phyloP scores from a whole-genome alignment of 2,329 filamentous ascomycete species.

The Colletotrichum chlorophyti region DNA sequence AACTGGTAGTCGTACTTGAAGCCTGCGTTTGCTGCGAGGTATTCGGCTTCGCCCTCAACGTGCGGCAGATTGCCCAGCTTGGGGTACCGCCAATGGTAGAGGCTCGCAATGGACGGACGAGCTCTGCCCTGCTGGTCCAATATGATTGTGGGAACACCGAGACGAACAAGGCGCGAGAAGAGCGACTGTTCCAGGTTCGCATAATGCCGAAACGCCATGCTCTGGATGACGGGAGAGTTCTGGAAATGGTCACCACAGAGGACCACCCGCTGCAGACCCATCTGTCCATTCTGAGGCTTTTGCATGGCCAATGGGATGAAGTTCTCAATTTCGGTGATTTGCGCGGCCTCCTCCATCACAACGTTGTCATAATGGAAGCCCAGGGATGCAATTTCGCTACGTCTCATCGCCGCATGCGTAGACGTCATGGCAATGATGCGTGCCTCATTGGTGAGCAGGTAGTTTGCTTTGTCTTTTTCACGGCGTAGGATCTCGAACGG shows the following conservation, averaged over 20 bases:
- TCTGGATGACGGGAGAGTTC: slow-evolving; percentile 95
- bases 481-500: slow-evolving; percentile 93
- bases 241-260: slow-evolving; percentile 95
- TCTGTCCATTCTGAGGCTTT: slow-evolving; percentile 74
- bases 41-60: slow-evolving; percentile 74
- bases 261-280: slow-evolving; percentile 84
- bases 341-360: slow-evolving; percentile 97
- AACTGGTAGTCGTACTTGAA: slow-evolving; percentile 97
- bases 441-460: slow-evolving; percentile 94
- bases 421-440: slow-evolving; percentile 98
- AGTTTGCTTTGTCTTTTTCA: slow-evolving; percentile 93
- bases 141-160: slow-evolving; percentile 89
- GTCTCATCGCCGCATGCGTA: slow-evolving; percentile 93
- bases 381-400: slow-evolving; percentile 87
- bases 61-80: slow-evolving; percentile 80
- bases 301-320: slow-evolving; percentile 97
- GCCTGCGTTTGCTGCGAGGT: slow-evolving; percentile 83
- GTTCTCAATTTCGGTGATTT: slow-evolving; percentile 96
- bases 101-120: slow-evolving; percentile 81
- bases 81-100: slow-evolving; percentile 94
- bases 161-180: slow-evolving; percentile 86
- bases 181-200: slow-evolving; percentile 96
- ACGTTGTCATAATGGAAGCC: slow-evolving; percentile 98
- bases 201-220: slow-evolving; percentile 91
- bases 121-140: slow-evolving; percentile 95